A percentile compares a stretch with the other conserved stretches of the same genome.
Evolutionary conservation across 1,284 basidiomycete species (phyloP).

Genomic region (Agroathelia rolfsii): DNA sequence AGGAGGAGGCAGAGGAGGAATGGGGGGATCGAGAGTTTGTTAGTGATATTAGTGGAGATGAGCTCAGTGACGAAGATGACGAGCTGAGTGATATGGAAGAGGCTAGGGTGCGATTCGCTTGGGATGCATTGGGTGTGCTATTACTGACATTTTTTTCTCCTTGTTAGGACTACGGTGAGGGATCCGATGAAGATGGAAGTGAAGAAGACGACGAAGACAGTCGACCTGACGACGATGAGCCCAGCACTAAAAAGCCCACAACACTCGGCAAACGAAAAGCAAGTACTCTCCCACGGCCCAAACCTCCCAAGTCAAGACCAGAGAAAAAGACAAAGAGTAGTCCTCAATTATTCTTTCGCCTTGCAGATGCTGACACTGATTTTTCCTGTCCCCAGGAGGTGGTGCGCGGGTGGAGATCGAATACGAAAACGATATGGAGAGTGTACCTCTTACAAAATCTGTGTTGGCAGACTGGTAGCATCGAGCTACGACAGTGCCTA

Average conservation of each 20-base stretch:
- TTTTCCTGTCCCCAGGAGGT: conserved; percentile 28
- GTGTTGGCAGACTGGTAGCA: conserved; percentile 50
- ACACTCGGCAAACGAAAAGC: conserved; percentile 65
- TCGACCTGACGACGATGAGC: conserved; percentile 22
- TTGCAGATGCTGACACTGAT: conserved; percentile 6
- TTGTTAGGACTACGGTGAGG: conserved; percentile 14
- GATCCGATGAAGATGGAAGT: conserved; percentile 24
- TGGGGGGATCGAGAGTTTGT: conserved; percentile 79
- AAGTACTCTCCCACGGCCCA: conserved; percentile 24
- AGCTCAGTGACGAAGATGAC: conserved; percentile 47
- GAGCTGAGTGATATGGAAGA: conserved; percentile 71
- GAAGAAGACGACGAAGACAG: conserved; percentile 26
- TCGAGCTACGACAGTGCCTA: no score
- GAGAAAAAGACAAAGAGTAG: conserved; percentile 52
- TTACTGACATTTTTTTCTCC: conserved; percentile 17
- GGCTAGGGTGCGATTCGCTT: conserved; percentile 31
- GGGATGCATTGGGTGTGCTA: conserved; percentile 5
- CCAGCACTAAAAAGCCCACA: conserved; percentile 27
- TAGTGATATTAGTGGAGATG: conserved; percentile 69
- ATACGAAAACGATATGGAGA: conserved; percentile 88
- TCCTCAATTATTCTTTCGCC: conserved; percentile 17
- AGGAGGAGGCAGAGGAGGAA: conserved; percentile 45
- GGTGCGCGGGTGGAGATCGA: conserved; percentile 87
- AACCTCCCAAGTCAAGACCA: conserved; percentile 37
- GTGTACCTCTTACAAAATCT: conserved; percentile 47